Evolutionary conservation across 108 stramenopile genomes (phyloP).

Genomic region (Conticribra weissflogii): DNA sequence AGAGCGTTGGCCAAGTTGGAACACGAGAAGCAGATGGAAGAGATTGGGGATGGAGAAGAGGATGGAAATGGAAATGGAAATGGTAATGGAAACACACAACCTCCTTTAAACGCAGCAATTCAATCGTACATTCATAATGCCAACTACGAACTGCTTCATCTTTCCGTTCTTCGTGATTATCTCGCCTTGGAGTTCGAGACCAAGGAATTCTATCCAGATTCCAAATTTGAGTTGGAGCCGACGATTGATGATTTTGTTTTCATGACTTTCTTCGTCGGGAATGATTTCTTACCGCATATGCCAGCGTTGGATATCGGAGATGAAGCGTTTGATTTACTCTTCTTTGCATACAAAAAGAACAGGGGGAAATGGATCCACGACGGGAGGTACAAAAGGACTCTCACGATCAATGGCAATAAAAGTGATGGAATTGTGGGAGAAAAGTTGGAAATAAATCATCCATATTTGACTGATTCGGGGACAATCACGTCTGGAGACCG

Average conservation of each 20-base stretch:
- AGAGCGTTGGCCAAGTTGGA: conserved; percentile 57
- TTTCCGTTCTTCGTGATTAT: conserved; percentile 95
- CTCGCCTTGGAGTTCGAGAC: conserved; percentile 92
- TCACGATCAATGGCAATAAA: background rate
- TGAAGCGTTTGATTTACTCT: conserved; percentile 93
- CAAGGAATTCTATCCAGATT: conserved; percentile 54
- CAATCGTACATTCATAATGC: conserved; percentile 76
- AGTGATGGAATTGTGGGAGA: background rate
- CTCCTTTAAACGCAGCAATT: conserved; percentile 45
- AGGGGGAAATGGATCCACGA: conserved; percentile 74
- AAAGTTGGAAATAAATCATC: conserved; percentile 34
- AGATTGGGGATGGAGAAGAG: background rate
- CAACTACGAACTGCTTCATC: conserved; percentile 96
- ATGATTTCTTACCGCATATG: conserved; percentile 98
- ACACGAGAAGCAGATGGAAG: conserved; percentile 26
- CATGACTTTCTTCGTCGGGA: conserved; percentile 97
- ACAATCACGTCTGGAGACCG: conserved; percentile 67
- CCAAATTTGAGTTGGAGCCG: conserved; percentile 80
- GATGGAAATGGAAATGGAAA: background rate
- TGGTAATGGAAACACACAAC: conserved; percentile 11
- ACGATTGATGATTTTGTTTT: conserved; percentile 99
- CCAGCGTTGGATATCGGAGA: conserved; percentile 97
- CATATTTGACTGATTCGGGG: conserved; percentile 94
- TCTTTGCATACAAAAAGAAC: conserved; percentile 89
- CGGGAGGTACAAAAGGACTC: conserved; percentile 28